phyloP scores from a whole-genome alignment of 768 basidiomycete species.

The Termitomyces sp. region DNA sequence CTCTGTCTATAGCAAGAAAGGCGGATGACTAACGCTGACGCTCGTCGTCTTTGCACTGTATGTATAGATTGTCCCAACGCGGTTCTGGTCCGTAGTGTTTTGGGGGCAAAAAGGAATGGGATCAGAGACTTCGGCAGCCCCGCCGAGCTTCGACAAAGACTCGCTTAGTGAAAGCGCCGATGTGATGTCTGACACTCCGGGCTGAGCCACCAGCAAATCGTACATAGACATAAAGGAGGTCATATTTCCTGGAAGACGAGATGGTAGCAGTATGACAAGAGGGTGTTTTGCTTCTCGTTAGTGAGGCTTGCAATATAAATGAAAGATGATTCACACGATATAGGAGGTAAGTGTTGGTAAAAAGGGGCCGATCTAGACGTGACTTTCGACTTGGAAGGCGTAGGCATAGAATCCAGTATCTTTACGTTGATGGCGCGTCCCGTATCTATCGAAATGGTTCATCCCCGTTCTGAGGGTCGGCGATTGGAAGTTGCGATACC shows the following conservation, averaged over 20 bases:
- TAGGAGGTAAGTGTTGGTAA: background rate
- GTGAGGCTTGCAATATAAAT: background rate
- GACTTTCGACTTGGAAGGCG: background rate
- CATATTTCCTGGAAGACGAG: background rate
- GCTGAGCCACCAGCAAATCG: background rate
- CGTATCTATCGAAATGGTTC: background rate
- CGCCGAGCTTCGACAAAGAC: conserved; percentile 5
- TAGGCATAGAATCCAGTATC: background rate
- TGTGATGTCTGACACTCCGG: background rate
- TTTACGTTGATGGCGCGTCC: background rate
- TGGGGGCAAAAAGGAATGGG: background rate
- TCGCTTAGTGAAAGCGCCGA: conserved; percentile 6
- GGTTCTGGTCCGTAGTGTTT: background rate
- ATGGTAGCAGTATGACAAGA: background rate
- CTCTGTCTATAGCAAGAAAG: background rate
- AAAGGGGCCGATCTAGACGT: background rate
- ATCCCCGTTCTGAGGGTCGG: background rate
- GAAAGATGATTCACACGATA: background rate
- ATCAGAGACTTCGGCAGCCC: background rate
- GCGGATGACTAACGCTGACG: conserved; percentile 27
- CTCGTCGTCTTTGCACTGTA: conserved; percentile 41
- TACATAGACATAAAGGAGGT: background rate
- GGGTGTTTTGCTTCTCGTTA: background rate
- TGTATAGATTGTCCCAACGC: conserved; percentile 28
- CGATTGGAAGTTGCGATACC: background rate